Conservation (phyloP, 1,284 basidiomycete species). For the Violaceomyces palustris region DNA sequence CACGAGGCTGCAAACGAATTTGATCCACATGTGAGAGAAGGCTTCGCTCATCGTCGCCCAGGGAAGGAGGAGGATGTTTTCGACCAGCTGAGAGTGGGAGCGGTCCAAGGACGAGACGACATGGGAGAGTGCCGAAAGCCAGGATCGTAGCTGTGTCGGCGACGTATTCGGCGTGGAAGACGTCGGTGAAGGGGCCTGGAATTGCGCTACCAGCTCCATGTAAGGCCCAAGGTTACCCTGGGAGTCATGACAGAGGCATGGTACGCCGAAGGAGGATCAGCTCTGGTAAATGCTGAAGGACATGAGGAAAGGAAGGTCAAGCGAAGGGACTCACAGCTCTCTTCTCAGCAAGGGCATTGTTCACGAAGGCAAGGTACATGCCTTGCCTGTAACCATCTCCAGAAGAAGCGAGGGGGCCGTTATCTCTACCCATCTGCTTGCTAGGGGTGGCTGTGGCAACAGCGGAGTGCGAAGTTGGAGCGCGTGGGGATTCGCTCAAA, state of each 20-base stretch:
- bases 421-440: too few relatives aligned
- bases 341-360: conserved; percentile 74
- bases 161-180: conserved; percentile 9
- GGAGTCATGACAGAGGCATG: conserved; percentile 53
- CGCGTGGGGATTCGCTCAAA: too few relatives aligned
- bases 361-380: conserved; percentile 78
- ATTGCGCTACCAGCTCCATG: conserved; percentile 59
- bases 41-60: conserved; percentile 80
- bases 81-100: conserved; percentile 74
- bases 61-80: conserved; percentile 79
- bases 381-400: conserved; percentile 56
- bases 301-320: too few relatives aligned
- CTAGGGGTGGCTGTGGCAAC: too few relatives aligned
- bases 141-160: conserved; percentile 44
- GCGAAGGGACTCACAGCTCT: conserved; percentile 60
- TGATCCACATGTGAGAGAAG: conserved; percentile 57
- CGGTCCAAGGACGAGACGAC: conserved; percentile 65
- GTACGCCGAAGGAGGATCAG: conserved; percentile 12
- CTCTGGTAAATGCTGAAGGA: background rate
- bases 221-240: conserved; percentile 51
- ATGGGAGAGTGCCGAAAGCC: conserved; percentile 57
- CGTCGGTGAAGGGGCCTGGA: conserved; percentile 34
- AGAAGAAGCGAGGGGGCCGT: conserved; percentile 7
- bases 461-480: too few relatives aligned
- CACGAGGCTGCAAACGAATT: conserved; percentile 82